These are phyloP conservation scores for Protomyces pachydermus DNA, from an alignment of 1,139 yeast species.

Conservation along the genomic window DNA sequence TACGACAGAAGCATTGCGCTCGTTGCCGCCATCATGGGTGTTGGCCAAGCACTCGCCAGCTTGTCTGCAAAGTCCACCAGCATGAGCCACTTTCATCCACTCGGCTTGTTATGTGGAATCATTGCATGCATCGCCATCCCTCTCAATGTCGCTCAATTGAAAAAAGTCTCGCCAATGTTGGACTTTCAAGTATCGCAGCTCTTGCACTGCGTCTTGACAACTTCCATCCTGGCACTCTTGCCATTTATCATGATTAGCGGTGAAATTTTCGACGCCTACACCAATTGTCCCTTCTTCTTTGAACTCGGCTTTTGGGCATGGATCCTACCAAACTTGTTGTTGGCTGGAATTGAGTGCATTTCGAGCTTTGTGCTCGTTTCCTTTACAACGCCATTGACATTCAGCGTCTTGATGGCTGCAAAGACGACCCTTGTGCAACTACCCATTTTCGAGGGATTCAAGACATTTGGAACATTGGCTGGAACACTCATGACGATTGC, in stretches of 20 bases:
- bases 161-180: background rate
- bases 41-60: constrained; percentile 10
- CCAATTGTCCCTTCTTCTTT: constrained; percentile 17
- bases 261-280: constrained; percentile 10
- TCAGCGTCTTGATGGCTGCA: constrained; percentile 11
- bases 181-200: constrained; percentile 3
- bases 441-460: constrained; percentile 4
- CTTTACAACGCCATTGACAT: constrained; percentile 15
- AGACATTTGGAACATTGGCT: background rate
- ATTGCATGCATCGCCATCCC: constrained; percentile 11
- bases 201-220: constrained; percentile 9
- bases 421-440: constrained; percentile 13
- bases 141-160: constrained; percentile 3
- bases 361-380: constrained; percentile 9
- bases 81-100: constrained; percentile 1
- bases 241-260: constrained; percentile 13
- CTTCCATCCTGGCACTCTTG: background rate
- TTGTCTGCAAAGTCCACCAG: background rate
- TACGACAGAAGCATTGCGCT: constrained; percentile 6
- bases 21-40: background rate
- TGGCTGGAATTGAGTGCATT: constrained; percentile 10
- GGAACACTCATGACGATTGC: constrained; percentile 2
- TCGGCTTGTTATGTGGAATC: constrained; percentile 12
- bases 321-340: constrained; percentile 3
- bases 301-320: constrained; percentile 20